These are phyloP conservation scores for Hyaloscypha finlandica DNA, from an alignment of 495 filamentous ascomycete genomes.

Conservation along the genomic window DNA sequence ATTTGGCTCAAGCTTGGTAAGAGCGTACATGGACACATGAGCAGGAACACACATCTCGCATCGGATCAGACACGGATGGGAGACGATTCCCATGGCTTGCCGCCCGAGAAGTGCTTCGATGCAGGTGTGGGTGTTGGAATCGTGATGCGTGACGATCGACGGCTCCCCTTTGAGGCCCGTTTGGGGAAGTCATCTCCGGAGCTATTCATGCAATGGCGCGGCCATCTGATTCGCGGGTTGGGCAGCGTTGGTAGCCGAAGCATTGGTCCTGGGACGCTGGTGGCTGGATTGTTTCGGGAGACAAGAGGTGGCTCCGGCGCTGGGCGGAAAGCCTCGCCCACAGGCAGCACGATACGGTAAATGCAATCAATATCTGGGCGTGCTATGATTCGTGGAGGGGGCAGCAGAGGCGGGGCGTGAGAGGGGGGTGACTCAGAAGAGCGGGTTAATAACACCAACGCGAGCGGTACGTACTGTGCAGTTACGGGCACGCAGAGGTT, in stretches of 20 bases:
- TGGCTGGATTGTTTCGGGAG: constrained; percentile 18
- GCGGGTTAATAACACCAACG: not conserved
- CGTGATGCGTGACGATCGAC: constrained; percentile 14
- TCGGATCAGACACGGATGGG: constrained; percentile 1
- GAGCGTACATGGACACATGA: not conserved
- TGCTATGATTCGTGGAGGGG: constrained; percentile 1
- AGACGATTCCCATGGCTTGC: not conserved
- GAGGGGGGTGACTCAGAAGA: constrained; percentile 8
- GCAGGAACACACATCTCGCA: not conserved
- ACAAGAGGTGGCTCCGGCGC: not conserved
- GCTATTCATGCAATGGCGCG: constrained; percentile 28
- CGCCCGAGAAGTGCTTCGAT: not conserved
- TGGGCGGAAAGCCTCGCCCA: not conserved
- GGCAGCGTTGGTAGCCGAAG: not conserved
- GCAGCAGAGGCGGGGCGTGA: not conserved
- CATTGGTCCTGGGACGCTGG: not conserved
- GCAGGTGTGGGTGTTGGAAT: not conserved
- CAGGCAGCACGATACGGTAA: constrained; percentile 9
- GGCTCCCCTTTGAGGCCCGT: constrained; percentile 17
- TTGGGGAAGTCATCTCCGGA: constrained; percentile 26
- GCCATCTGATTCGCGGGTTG: constrained; percentile 1
- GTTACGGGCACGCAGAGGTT: not conserved
- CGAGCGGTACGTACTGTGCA: not conserved
- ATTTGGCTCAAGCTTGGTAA: constrained; percentile 5
- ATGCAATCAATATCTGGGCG: constrained; percentile 15